phyloP scores from a whole-genome alignment of 768 basidiomycete genomes.

The Amanita rimosa region DNA sequence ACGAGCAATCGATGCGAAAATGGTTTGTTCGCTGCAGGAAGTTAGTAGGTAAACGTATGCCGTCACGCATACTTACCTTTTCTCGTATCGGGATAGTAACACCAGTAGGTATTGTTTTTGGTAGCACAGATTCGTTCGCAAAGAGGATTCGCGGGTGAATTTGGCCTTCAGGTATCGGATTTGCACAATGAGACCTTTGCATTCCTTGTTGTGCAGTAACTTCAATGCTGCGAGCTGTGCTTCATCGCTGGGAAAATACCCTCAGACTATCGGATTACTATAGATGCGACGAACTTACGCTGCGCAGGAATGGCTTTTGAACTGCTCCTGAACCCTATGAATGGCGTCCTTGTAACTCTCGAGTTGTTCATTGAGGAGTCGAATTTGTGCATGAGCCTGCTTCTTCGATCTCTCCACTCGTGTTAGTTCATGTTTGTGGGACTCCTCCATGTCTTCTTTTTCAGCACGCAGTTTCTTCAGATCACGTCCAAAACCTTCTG shows the following conservation, averaged over 20 bases:
- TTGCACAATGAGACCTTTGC: slow-evolving; percentile 84
- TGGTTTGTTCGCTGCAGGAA: slow-evolving; percentile 46
- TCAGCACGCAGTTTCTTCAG: slow-evolving; percentile 54
- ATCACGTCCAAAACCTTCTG: slow-evolving; percentile 70
- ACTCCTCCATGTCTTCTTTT: slow-evolving; percentile 51
- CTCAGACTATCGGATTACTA: neutral
- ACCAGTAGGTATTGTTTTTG: slow-evolving; percentile 85
- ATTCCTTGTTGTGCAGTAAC: slow-evolving; percentile 70
- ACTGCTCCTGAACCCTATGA: slow-evolving; percentile 30
- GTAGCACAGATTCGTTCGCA: slow-evolving; percentile 66
- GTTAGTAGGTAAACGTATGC: neutral
- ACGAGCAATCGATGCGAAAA: slow-evolving; percentile 64
- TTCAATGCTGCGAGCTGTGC: slow-evolving; percentile 42
- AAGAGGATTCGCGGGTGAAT: slow-evolving; percentile 72
- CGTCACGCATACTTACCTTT: slow-evolving; percentile 36
- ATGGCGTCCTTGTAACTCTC: slow-evolving; percentile 42
- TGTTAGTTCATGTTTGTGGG: slow-evolving; percentile 41
- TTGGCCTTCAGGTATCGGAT: slow-evolving; percentile 89
- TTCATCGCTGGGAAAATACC: slow-evolving; percentile 31
- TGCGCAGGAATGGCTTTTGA: slow-evolving; percentile 47
- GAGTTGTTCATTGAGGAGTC: slow-evolving; percentile 55
- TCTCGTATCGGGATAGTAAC: slow-evolving; percentile 60
- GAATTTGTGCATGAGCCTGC: slow-evolving; percentile 55
- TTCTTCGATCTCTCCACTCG: slow-evolving; percentile 55
- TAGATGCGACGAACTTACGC: slow-evolving; percentile 28